Evolutionary conservation across 73 alveolate species (phyloP).

Genomic region (Symbiodinium natans): DNA sequence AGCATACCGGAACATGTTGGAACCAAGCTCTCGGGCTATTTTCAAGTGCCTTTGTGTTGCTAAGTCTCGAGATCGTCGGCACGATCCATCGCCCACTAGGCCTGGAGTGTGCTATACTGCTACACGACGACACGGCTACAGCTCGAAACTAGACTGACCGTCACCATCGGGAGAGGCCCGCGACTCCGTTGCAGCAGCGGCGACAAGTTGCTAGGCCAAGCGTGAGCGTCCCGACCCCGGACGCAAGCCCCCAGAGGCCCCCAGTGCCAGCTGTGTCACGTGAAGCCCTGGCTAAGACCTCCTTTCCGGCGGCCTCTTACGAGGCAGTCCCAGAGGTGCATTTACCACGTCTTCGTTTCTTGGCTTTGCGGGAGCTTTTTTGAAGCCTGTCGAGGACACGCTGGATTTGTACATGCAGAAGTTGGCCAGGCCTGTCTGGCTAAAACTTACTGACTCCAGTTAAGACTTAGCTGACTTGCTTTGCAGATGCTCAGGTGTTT

Average conservation of each 20-base stretch:
- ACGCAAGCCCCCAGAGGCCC: neutral
- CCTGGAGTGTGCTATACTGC: neutral
- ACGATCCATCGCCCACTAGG: conserved; percentile 64
- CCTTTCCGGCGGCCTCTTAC: conserved; percentile 68
- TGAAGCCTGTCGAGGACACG: conserved; percentile 20
- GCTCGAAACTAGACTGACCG: too few relatives aligned
- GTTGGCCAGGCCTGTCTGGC: conserved; percentile 28
- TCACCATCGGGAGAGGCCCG: too few relatives aligned
- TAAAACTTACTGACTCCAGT: neutral
- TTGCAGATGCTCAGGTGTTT: conserved; percentile 4
- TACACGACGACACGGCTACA: too few relatives aligned
- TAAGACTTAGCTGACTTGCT: neutral
- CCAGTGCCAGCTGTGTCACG: neutral
- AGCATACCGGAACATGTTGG: too few relatives aligned
- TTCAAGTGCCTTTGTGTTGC: neutral
- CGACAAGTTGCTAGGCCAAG: conserved; percentile 27
- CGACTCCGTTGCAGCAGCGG: conserved; percentile 72
- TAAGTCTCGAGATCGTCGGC: conserved; percentile 60
- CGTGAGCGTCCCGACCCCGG: neutral
- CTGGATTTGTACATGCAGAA: conserved; percentile 82
- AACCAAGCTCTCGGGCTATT: too few relatives aligned
- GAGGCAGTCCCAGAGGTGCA: conserved; percentile 52
- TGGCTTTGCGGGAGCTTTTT: conserved; percentile 33
- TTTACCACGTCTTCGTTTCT: neutral
- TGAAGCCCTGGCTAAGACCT: neutral